Evolutionary conservation across 1,139 yeast species (phyloP).

Genomic region (Saccharomyces hybrid): DNA sequence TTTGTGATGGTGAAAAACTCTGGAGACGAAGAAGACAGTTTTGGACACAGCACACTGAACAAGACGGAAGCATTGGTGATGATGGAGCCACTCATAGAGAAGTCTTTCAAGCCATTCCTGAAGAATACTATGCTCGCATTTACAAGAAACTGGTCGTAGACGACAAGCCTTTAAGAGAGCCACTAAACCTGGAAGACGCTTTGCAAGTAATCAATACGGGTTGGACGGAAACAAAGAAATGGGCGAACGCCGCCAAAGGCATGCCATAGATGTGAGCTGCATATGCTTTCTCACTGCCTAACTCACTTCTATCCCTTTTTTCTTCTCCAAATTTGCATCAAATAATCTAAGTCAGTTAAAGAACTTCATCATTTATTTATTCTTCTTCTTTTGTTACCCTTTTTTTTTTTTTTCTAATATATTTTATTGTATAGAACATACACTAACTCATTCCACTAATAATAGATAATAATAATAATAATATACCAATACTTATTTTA

Average conservation of each 20-base stretch:
- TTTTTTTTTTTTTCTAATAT: neutral
- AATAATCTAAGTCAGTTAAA: neutral
- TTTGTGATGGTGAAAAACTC: constrained; percentile 42
- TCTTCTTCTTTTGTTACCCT: neutral
- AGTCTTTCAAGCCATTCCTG: constrained; percentile 26
- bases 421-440: neutral
- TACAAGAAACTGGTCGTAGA: constrained; percentile 53
- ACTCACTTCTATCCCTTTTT: neutral
- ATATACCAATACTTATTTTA: neutral
- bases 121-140: constrained; percentile 46
- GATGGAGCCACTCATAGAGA: constrained; percentile 14
- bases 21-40: constrained; percentile 55
- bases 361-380: neutral
- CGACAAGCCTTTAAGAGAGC: constrained; percentile 47
- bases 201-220: constrained; percentile 57
- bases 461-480: neutral
- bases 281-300: neutral
- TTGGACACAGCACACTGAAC: constrained; percentile 43
- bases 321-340: neutral
- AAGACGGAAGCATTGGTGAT: constrained; percentile 16
- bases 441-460: neutral
- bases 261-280: constrained; percentile 9
- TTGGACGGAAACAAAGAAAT: constrained; percentile 58
- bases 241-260: constrained; percentile 43
- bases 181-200: constrained; percentile 55